A percentile compares a stretch with the other conserved stretches of the same genome.
Evolutionary conservation across 1,139 yeast species (phyloP).

Genomic region (Sporopachydermia cereana): DNA sequence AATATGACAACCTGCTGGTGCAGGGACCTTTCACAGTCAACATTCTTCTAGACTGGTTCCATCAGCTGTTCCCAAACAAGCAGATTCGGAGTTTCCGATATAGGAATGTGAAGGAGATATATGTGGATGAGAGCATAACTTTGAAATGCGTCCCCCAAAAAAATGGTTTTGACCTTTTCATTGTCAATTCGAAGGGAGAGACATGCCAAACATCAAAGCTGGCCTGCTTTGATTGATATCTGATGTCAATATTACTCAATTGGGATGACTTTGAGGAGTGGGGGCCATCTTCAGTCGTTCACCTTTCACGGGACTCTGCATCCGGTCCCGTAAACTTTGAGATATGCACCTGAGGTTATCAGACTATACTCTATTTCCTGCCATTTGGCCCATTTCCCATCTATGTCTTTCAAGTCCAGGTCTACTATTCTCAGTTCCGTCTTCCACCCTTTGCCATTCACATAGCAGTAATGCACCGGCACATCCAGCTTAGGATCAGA

Average conservation of each 20-base stretch:
- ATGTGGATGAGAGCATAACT: slow-evolving; percentile 23
- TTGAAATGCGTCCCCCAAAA: slow-evolving; percentile 10
- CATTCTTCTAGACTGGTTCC: slow-evolving; percentile 41
- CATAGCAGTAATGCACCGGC: slow-evolving; percentile 6
- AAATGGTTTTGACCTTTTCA: not conserved
- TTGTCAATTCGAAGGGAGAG: not conserved
- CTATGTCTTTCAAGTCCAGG: slow-evolving; percentile 23
- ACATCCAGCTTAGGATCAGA: slow-evolving; percentile 2
- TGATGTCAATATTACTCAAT: too few species aligned
- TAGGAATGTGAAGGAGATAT: slow-evolving; percentile 39
- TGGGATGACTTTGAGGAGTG: too few species aligned
- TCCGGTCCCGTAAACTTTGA: not conserved
- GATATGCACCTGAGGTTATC: slow-evolving; percentile 7
- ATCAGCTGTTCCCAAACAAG: slow-evolving; percentile 10
- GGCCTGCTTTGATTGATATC: too few species aligned
- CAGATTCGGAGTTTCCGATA: slow-evolving; percentile 29
- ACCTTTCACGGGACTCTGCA: not conserved
- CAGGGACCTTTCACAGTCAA: slow-evolving; percentile 79
- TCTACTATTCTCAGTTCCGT: slow-evolving; percentile 22
- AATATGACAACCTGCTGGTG: slow-evolving; percentile 48
- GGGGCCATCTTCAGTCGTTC: not conserved
- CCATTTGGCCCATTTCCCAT: slow-evolving; percentile 23
- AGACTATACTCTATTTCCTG: slow-evolving; percentile 18
- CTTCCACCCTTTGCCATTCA: slow-evolving; percentile 7
- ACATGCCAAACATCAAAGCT: not conserved